Conservation (phyloP, 345 rosid species). For the Eucalyptus lansdowneana region DNA sequence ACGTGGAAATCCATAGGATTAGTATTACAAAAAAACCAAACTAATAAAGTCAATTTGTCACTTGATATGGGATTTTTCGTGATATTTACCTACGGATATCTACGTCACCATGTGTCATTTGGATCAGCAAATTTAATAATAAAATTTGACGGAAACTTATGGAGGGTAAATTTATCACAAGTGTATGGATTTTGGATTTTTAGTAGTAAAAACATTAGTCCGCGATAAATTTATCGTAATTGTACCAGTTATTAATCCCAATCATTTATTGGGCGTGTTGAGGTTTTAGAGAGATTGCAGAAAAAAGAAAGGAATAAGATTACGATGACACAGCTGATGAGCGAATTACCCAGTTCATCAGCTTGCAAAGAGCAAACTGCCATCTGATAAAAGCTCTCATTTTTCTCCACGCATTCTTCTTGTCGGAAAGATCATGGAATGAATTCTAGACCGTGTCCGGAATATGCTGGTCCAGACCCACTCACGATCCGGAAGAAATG, state of each 20-base stretch:
- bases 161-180: fast-evolving
- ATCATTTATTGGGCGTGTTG: not conserved
- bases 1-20: too few species aligned
- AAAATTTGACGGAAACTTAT: too few species aligned
- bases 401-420: not conserved
- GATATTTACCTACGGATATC: too few species aligned
- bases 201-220: too few species aligned
- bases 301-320: not conserved
- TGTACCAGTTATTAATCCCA: too few species aligned
- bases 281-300: not conserved
- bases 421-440: not conserved
- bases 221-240: too few species aligned
- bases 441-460: not conserved
- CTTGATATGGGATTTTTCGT: too few species aligned
- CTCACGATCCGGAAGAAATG: not conserved
- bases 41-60: too few species aligned
- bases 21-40: too few species aligned
- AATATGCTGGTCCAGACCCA: not conserved
- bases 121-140: too few species aligned
- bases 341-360: not conserved
- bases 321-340: not conserved
- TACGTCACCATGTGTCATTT: too few species aligned
- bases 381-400: not conserved
- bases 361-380: not conserved
- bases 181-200: fast-evolving